A percentile compares a stretch with the other conserved stretches of the same genome.
phyloP scores from a whole-genome alignment of 441 rosid genomes.

The Croton setiger region DNA sequence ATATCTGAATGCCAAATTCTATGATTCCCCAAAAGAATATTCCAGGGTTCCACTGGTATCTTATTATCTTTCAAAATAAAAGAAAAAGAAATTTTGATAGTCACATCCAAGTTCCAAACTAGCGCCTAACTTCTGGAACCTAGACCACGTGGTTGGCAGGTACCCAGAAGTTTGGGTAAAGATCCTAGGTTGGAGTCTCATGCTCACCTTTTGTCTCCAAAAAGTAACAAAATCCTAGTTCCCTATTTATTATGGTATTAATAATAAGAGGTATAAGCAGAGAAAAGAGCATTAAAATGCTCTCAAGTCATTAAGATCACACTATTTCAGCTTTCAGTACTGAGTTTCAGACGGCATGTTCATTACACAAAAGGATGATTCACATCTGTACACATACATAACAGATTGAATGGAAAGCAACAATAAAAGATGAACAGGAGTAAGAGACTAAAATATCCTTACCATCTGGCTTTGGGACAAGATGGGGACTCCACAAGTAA shows the following conservation, averaged over 20 bases:
- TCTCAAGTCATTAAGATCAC: background rate
- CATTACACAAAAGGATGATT: background rate
- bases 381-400: background rate
- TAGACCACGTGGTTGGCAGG: background rate
- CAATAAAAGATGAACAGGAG: background rate
- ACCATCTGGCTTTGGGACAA: constrained; percentile 98
- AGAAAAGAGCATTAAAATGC: background rate
- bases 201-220: too few species aligned
- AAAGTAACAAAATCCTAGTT: background rate
- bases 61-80: background rate
- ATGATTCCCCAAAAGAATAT: background rate
- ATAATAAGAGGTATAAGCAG: background rate
- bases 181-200: background rate
- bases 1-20: background rate
- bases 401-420: background rate
- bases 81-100: background rate
- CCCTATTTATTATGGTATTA: background rate
- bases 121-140: background rate
- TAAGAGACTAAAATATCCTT: constrained; percentile 18
- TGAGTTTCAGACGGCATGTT: background rate
- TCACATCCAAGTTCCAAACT: background rate
- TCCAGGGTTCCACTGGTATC: background rate
- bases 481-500: constrained; percentile 98
- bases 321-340: background rate
- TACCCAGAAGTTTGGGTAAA: too few species aligned